Evolutionary conservation across 768 basidiomycete genomes (phyloP), one percentile per base, ranked within the genome.

Genomic region (Gloeophyllum trabeum): DNA sequence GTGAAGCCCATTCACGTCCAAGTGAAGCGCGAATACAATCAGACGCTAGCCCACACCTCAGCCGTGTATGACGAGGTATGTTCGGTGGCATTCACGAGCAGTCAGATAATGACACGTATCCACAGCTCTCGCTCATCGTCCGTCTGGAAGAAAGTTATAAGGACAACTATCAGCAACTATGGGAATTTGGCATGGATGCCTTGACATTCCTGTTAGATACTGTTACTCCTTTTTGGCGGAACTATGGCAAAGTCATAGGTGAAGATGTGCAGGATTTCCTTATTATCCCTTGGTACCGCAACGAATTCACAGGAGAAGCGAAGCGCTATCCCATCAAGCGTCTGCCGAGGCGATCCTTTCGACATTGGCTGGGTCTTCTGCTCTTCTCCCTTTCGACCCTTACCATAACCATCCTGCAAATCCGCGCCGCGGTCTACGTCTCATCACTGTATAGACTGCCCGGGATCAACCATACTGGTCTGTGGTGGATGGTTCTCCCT

Each of bases 161-260:
- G 50, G 81, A 86, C 51, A 79, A 79, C 44, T 87, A 84, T 48
- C 81, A 87, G 49, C 80, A 84, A 48, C 58, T 88, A 41, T 88
- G 83, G 83, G 84, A 86, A 47, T 63, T 87, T 43, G 85, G 79
- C 14, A 79, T 86, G 71, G 81, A 85, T 44, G 78, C 76, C 0
- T 63, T 87, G 42, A 86, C 85, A 0, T 69, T 88, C 43, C 59
- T 87, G 39, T 66, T 88, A 35, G 84, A 86, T 51, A 79, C 75
- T 2, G 77, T 87, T 12, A 76, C 84, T 1, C 85, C 85, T 0
- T 74, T 88, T 53, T 87, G 85, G 85, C 67, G 84, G 47, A 82
- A 71, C 24, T 85, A 87, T 46, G 85, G 85, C 41, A 85, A 81
- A 52, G 73, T 75, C n/a, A 85, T 88, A 40, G 81, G 82, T 24